Evolutionary conservation across 495 filamentous ascomycete genomes (phyloP).

Genomic region (Amorphotheca resinae): DNA sequence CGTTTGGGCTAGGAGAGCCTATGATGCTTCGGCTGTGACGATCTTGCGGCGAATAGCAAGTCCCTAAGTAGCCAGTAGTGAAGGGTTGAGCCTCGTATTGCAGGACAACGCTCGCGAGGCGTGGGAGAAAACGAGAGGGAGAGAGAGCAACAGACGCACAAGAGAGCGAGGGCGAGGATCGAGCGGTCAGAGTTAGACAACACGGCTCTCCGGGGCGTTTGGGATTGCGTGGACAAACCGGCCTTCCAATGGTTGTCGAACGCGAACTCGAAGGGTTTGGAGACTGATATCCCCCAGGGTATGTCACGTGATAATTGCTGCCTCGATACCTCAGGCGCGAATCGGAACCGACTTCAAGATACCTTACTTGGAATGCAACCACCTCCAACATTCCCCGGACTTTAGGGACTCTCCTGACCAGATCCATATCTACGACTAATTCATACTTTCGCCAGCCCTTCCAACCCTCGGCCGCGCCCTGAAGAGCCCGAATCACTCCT

Average conservation of each 20-base stretch:
- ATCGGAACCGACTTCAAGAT: neutral
- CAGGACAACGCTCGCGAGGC: too few species aligned
- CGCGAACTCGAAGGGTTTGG: too few species aligned
- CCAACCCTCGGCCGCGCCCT: neutral
- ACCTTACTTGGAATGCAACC: conserved; percentile 1
- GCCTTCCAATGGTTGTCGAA: too few species aligned
- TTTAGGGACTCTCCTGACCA: neutral
- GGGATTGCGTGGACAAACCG: too few species aligned
- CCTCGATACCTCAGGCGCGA: neutral
- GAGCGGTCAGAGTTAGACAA: too few species aligned
- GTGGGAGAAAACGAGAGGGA: too few species aligned
- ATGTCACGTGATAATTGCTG: neutral
- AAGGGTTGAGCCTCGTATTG: too few species aligned
- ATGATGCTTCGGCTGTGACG: neutral
- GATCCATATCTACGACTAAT: neutral
- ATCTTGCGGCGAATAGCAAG: neutral
- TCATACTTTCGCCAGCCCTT: neutral
- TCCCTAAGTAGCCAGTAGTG: too few species aligned
- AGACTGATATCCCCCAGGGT: too few species aligned
- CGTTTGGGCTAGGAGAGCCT: neutral
- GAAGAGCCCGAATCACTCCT: neutral
- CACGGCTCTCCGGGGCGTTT: too few species aligned
- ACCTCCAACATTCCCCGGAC: conserved; percentile 1
- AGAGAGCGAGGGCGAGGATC: too few species aligned
- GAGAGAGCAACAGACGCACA: too few species aligned